phyloP scores from a whole-genome alignment of 2,329 filamentous ascomycete species.

The Sphaceloma murrayae region DNA sequence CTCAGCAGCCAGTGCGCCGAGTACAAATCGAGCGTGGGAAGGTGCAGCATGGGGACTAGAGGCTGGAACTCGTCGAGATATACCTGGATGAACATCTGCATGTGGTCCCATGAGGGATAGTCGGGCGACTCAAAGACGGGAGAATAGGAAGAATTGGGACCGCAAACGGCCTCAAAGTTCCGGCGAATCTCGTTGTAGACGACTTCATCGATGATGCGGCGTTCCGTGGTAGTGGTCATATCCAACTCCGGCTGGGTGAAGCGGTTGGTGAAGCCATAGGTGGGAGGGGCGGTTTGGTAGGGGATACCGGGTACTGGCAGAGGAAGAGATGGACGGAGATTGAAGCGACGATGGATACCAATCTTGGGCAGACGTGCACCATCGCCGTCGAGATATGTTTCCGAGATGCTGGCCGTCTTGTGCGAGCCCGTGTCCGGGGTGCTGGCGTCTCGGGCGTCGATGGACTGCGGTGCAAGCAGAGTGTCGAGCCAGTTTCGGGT shows the following conservation, averaged over 20 bases:
- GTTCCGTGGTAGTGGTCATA: slow-evolving; percentile 1
- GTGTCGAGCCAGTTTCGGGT: slow-evolving; percentile 17
- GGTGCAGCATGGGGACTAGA: slow-evolving; percentile 27
- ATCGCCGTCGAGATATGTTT: slow-evolving; percentile 24
- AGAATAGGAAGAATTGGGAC: slow-evolving; percentile 14
- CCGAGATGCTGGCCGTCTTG: slow-evolving; percentile 17
- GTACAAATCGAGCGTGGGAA: slow-evolving; percentile 19
- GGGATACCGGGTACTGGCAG: slow-evolving; percentile 1
- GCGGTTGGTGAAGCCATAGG: slow-evolving; percentile 16
- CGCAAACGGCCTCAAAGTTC: slow-evolving; percentile 18
- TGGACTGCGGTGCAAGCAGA: slow-evolving; percentile 6
- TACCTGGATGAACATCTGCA: slow-evolving; percentile 23
- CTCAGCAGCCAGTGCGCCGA: slow-evolving; percentile 21
- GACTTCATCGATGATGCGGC: slow-evolving; percentile 15
- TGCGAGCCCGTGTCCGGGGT: slow-evolving; percentile 14
- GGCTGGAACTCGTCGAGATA: slow-evolving; percentile 27
- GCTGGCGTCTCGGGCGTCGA: slow-evolving; percentile 10
- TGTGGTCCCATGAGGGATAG: slow-evolving; percentile 22
- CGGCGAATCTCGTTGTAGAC: slow-evolving; percentile 19
- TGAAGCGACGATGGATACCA: slow-evolving; percentile 13
- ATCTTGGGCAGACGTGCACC: slow-evolving; percentile 21
- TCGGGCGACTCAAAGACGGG: slow-evolving; percentile 20
- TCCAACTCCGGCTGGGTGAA: slow-evolving; percentile 15
- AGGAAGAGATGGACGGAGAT: slow-evolving; percentile 9
- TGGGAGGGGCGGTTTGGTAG: neutral